Percentiles rank a stretch among this genome's conserved stretches.
phyloP scores from a whole-genome alignment of 2,329 filamentous ascomycete genomes.

The Calonectria multiphialidica region DNA sequence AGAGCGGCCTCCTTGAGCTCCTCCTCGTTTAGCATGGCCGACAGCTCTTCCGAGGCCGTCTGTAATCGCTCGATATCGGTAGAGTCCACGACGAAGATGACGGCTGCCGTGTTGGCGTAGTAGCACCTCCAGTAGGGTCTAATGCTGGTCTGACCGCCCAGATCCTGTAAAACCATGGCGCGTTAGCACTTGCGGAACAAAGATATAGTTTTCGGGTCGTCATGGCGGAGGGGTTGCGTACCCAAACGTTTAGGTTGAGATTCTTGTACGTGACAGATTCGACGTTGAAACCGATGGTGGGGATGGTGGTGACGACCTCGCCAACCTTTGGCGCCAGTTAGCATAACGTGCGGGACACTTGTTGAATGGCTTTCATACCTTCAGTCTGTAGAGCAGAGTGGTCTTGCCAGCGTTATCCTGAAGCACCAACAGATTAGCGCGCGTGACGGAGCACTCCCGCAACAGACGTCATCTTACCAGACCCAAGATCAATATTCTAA shows the following conservation, averaged over 20 bases:
- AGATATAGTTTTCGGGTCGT: background rate
- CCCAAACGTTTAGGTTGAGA: slow-evolving; percentile 99
- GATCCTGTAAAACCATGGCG: slow-evolving; percentile 68
- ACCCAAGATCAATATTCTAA: slow-evolving; percentile 93
- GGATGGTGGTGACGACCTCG: slow-evolving; percentile 98
- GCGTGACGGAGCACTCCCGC: slow-evolving; percentile 28
- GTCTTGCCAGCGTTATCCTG: slow-evolving; percentile 99
- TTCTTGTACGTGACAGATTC: slow-evolving; percentile 99
- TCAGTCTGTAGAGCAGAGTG: slow-evolving; percentile 93
- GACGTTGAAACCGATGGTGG: slow-evolving; percentile 99
- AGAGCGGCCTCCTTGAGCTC: slow-evolving; percentile 93
- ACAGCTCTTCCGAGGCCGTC: slow-evolving; percentile 92
- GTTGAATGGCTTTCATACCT: slow-evolving; percentile 66
- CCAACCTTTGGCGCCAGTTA: slow-evolving; percentile 78
- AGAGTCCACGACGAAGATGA: slow-evolving; percentile 98
- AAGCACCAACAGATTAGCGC: slow-evolving; percentile 29
- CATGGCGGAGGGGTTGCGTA: slow-evolving; percentile 57
- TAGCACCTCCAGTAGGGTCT: slow-evolving; percentile 99
- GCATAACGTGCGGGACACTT: slow-evolving; percentile 1
- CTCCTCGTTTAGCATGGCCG: slow-evolving; percentile 96
- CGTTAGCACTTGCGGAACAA: slow-evolving; percentile 22
- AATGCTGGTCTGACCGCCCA: slow-evolving; percentile 98
- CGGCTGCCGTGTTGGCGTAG: slow-evolving; percentile 97
- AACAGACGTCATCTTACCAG: slow-evolving; percentile 70
- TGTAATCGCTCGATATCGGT: slow-evolving; percentile 96